Evolutionary conservation across 257 asterid species (phyloP), one percentile per base, ranked within the genome.

Genomic region (Buddleja alternifolia): DNA sequence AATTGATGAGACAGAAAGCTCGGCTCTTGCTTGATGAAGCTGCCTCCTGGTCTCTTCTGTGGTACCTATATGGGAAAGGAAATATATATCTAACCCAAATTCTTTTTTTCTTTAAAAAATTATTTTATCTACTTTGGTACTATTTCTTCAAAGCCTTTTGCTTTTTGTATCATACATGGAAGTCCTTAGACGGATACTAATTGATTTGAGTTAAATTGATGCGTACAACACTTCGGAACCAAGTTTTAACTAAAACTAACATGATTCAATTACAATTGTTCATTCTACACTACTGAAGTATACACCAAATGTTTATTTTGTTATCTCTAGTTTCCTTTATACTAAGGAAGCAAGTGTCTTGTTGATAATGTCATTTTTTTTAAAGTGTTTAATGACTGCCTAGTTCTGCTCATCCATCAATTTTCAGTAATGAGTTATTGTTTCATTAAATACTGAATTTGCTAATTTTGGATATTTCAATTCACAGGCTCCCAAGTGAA

Each of bases 1-100:
- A 77, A 76, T 67, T 94, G 89, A 91, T 91, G 97, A 84, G 90
- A 75, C 96, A 87, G 78, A 94, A 84, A 75, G 93, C 96, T 69
- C 76, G 78, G 46, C 76, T 81, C 69, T 87, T 94, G 82, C 97
- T 94, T 71, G 96, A 94, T 19, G 99, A 94, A 82, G 99, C 97
- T 77, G 99, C 99, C 53, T 80, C 97, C 29, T 94, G 99, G 99
- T 94, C 99, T 73, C 97, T 94, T 67, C 80, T 94, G 60, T 91
- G 99, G 99, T 78, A 89, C 77, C 85, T 94, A 60, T 94, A 80
- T 76, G 99, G 99, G 70, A 94, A 91, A 80, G 99, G 99, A 69
- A 81, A 84, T 80, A 37, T 60, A 50, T 73, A 58, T 66, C 63
- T 12, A 3, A 17, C n/a, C 42, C 40, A 4, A n/a, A 9, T 36